These are phyloP conservation scores for Fraxinus angustifolia DNA, from an alignment of 305 asterid genomes.

Conservation along the genomic window DNA sequence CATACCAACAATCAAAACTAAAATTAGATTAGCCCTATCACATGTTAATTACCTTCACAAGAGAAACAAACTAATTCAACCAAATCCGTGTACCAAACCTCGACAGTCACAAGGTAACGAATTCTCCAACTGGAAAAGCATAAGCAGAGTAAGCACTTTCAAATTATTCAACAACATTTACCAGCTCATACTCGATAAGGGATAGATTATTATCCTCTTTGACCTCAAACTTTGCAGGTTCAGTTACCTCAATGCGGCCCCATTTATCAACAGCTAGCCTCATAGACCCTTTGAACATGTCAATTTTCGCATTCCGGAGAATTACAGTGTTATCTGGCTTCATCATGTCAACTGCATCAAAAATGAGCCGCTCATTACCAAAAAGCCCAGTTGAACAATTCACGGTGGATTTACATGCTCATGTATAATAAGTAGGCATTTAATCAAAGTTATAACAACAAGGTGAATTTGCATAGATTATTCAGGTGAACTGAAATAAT, in stretches of 20 bases:
- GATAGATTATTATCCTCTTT: constrained; percentile 29
- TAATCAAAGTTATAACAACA: background rate
- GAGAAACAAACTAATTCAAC: background rate
- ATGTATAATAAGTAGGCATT: background rate
- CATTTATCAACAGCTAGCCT: constrained; percentile 34
- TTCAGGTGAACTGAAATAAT: background rate
- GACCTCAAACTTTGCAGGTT: constrained; percentile 26
- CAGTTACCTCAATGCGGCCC: constrained; percentile 30
- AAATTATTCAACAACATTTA: constrained; percentile 25
- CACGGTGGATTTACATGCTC: background rate
- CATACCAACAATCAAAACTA: background rate
- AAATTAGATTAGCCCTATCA: background rate
- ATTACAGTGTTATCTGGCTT: constrained; percentile 22
- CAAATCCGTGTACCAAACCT: background rate
- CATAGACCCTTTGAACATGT: constrained; percentile 34
- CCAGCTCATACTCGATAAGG: constrained; percentile 29
- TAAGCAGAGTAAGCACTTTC: background rate
- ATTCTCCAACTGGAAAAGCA: background rate
- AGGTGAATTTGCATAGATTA: background rate
- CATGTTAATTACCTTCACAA: background rate
- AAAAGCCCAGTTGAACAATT: background rate
- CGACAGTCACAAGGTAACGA: background rate
- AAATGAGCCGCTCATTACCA: background rate
- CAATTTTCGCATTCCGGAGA: constrained; percentile 29
- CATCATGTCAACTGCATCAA: constrained; percentile 26